Base-by-base conservation (phyloP, 2,329 filamentous ascomycete species). In the Lasiodiplodia citricola region DNA sequence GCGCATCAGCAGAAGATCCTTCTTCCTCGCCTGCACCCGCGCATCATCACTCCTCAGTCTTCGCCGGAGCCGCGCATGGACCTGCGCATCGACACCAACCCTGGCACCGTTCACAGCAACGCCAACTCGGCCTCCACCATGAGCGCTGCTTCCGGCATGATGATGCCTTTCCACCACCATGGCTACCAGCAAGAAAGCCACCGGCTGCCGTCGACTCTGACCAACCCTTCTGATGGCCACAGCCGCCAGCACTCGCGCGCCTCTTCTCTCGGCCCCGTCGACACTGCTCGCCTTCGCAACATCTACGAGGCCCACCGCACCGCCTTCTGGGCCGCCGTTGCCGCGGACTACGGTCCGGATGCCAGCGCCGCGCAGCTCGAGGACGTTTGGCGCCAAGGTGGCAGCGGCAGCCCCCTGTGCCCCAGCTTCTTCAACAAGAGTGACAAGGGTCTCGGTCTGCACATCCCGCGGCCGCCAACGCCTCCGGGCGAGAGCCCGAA, bases 271-370 rank as follows among this genome's bases (percentile, higher is more conserved):
- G 54, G 65, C 25, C 65, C 65, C 38, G 86, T 92, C 23, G 89
- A 92, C 75, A 91, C 88, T 77, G 82, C 86, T 35, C 90, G 91
- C 58, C 88, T 95, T 28, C 87, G 88, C 58, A 84, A 87, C 70
- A 87, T 94, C 72, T 94, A 94, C 79, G 86, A 89, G 65, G 83
- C 87, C 8, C 91, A 93, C 79, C 88, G 91, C 54, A 83, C 86
- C 63, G 86, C 87, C 10, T 94, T 95, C 81, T 95, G 92, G 92
- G 84, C 87, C 41, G 85, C 87, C 58, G 86, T 95, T 44, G 91
- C 91, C 37, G 83, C 87, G 31, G 91, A 93, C 74, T 94, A 94
- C 75, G 91, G 91, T 66, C 79, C 82, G 16, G 87, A 88, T 41
- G 84, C 85, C 1, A 89, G 87, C 60, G 87, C 91, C 1, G 83